Percentiles rank a stretch among this genome's conserved stretches.
phyloP scores from a whole-genome alignment of 2,329 filamentous ascomycete genomes.

The Verticillium longisporum region DNA sequence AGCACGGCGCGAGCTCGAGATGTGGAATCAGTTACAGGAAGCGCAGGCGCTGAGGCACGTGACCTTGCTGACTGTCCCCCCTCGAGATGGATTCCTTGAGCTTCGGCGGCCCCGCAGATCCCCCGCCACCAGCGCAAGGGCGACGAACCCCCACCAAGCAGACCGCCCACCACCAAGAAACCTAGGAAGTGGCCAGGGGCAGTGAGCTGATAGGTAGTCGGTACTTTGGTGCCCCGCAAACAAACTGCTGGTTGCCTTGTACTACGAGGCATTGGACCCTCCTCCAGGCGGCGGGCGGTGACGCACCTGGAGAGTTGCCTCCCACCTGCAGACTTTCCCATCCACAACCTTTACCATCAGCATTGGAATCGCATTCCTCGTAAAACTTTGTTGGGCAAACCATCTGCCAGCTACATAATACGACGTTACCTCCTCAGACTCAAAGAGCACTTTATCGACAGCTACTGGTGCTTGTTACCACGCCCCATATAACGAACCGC shows the following conservation, averaged over 20 bases:
- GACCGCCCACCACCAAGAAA: not conserved
- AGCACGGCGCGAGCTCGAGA: slow-evolving; percentile 7
- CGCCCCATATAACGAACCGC: not conserved
- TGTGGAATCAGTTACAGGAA: not conserved
- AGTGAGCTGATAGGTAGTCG: not conserved
- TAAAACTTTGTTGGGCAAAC: not conserved
- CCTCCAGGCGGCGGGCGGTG: slow-evolving; percentile 4
- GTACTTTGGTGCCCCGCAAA: slow-evolving; percentile 13
- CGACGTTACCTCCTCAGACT: not conserved
- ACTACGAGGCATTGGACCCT: slow-evolving; percentile 4
- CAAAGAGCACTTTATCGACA: not conserved
- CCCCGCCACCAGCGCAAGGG: not conserved
- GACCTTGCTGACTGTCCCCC: not conserved
- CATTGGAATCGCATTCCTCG: not conserved
- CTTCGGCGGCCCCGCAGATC: not conserved
- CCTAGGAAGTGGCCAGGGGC: not conserved
- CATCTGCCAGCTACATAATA: not conserved
- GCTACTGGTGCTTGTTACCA: not conserved
- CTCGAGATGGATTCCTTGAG: not conserved
- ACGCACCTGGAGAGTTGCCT: slow-evolving; percentile 11
- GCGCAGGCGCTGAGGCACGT: not conserved
- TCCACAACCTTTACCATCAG: slow-evolving; percentile 1
- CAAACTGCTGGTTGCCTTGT: slow-evolving; percentile 2
- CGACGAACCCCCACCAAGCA: slow-evolving; percentile 3
- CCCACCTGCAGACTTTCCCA: slow-evolving; percentile 8